A percentile compares a stretch with the other conserved stretches of the same genome.
Conservation (phyloP, 148 eudicot genomes). For the Persicaria tinctoria region DNA sequence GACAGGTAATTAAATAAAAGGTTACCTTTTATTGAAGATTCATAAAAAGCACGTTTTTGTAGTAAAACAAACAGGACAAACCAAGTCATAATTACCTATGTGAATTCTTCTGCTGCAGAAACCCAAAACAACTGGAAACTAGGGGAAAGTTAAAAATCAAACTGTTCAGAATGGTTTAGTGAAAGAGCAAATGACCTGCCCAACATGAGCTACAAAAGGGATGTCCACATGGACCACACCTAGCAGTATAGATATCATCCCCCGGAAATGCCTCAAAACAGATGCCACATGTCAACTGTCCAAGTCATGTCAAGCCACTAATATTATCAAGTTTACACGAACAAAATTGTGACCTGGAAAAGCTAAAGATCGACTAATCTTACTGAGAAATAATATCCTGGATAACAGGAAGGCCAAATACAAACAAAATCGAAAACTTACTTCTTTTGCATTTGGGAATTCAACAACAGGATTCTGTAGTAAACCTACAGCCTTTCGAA, state of each 20-base stretch:
- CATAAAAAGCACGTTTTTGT: not conserved
- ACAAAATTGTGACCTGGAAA: not conserved
- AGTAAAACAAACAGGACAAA: not conserved
- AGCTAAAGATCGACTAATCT: not conserved
- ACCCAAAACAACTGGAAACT: not conserved
- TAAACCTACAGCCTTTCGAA: conserved; percentile 65
- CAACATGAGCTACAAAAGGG: conserved; percentile 70
- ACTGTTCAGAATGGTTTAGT: not conserved
- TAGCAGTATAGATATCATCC: conserved; percentile 48
- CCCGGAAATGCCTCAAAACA: conserved; percentile 65
- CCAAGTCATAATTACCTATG: not conserved
- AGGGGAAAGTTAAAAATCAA: not conserved
- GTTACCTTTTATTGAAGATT: not conserved
- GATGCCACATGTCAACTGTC: conserved; percentile 75
- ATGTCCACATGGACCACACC: conserved; percentile 92
- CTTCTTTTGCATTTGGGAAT: conserved; percentile 46
- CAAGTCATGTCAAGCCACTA: not conserved
- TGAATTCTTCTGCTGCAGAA: not conserved
- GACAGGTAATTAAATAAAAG: not conserved
- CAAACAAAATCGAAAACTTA: conserved; percentile 13
- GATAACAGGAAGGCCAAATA: not conserved
- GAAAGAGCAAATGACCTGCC: conserved; percentile 39
- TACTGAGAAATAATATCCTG: not conserved
- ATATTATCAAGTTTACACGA: not conserved
- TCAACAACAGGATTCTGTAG: conserved; percentile 39